phyloP scores from a whole-genome alignment of 2,329 filamentous ascomycete species.

The Eutypa lata region DNA sequence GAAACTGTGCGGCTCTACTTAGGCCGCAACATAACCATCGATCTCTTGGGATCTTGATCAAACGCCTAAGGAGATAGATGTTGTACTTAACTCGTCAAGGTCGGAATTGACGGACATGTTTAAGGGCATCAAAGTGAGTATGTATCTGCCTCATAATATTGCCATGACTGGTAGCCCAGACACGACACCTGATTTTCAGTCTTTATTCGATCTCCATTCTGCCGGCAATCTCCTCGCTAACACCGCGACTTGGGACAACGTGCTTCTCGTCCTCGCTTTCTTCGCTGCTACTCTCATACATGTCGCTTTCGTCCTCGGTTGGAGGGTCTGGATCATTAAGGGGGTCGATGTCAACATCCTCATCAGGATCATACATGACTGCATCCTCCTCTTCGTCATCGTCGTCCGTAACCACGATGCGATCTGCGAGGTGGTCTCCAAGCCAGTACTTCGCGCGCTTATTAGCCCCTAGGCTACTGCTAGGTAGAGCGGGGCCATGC shows the following conservation, averaged over 20 bases:
- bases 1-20: too few relatives aligned
- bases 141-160: too few relatives aligned
- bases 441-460: slow-evolving; percentile 91
- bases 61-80: too few relatives aligned
- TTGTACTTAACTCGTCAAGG: too few relatives aligned
- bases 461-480: slow-evolving; percentile 49
- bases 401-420: slow-evolving; percentile 39
- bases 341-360: slow-evolving; percentile 54
- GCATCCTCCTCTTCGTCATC: slow-evolving; percentile 44
- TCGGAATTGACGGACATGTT: too few relatives aligned
- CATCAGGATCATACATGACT: slow-evolving; percentile 55
- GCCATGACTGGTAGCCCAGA: too few relatives aligned
- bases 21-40: too few relatives aligned
- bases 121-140: too few relatives aligned
- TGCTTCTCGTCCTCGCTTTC: slow-evolving; percentile 39
- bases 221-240: slow-evolving; percentile 62
- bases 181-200: neutral
- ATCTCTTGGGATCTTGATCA: too few relatives aligned
- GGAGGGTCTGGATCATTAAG: slow-evolving; percentile 49
- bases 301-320: slow-evolving; percentile 44
- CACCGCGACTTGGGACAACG: slow-evolving; percentile 47
- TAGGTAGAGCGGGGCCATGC: slow-evolving; percentile 23
- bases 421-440: slow-evolving; percentile 59
- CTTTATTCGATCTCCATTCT: slow-evolving; percentile 57
- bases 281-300: slow-evolving; percentile 37